Evolutionary conservation across 1,139 yeast species (phyloP).

Genomic region (Blastobotrys malaysiensis): DNA sequence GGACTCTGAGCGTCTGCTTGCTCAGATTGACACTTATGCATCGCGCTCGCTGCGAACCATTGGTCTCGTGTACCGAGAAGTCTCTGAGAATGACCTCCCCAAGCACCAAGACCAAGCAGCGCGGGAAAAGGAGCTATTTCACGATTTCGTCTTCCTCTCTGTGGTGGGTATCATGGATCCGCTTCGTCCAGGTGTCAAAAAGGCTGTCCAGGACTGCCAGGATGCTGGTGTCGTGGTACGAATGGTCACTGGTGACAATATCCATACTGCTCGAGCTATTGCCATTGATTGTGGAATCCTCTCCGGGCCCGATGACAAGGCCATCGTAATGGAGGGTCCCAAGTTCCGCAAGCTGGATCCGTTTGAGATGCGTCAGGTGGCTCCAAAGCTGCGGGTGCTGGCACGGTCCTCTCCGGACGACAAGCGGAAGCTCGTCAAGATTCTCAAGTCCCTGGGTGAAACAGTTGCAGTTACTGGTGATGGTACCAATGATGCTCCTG

Average conservation of each 20-base stretch:
- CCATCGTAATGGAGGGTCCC: slow-evolving; percentile 90
- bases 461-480: slow-evolving; percentile 99
- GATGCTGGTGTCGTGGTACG: slow-evolving; percentile 90
- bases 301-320: slow-evolving; percentile 46
- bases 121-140: slow-evolving; percentile 20
- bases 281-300: slow-evolving; percentile 82
- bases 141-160: slow-evolving; percentile 40
- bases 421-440: slow-evolving; percentile 77
- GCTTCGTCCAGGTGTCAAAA: slow-evolving; percentile 79
- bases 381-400: slow-evolving; percentile 72
- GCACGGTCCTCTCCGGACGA: slow-evolving; percentile 97
- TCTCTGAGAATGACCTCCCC: slow-evolving; percentile 28
- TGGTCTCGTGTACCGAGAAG: slow-evolving; percentile 75
- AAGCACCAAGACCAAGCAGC: slow-evolving; percentile 22
- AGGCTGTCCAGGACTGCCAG: slow-evolving; percentile 80
- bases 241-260: slow-evolving; percentile 97
- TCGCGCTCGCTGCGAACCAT: slow-evolving; percentile 77
- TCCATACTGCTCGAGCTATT: slow-evolving; percentile 85
- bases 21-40: slow-evolving; percentile 61
- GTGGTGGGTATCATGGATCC: slow-evolving; percentile 95
- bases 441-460: slow-evolving; percentile 75
- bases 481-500: slow-evolving; percentile 86
- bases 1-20: slow-evolving; percentile 31
- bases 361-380: slow-evolving; percentile 52
- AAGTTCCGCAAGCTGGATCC: slow-evolving; percentile 61